phyloP scores from a whole-genome alignment of 2,329 filamentous ascomycete species.

The Trichophyton mentagrophytes region DNA sequence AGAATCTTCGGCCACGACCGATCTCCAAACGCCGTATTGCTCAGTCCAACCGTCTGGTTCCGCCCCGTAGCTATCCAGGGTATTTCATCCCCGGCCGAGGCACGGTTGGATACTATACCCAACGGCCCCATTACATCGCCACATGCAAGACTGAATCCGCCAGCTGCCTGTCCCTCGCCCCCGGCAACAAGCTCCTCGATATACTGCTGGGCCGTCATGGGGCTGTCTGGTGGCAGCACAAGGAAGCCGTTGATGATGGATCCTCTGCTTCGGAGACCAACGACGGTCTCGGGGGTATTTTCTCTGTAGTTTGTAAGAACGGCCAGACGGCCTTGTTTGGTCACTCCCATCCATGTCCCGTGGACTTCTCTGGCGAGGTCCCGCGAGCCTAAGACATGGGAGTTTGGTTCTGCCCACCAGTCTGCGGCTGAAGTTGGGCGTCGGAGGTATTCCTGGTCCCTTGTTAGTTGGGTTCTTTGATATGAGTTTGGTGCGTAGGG shows the following conservation, averaged over 20 bases:
- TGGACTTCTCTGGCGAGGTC: constrained; percentile 48
- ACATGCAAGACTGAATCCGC: constrained; percentile 51
- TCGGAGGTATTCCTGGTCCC: constrained; percentile 45
- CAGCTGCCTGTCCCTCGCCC: constrained; percentile 41
- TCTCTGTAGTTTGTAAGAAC: constrained; percentile 55
- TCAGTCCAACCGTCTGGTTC: constrained; percentile 46
- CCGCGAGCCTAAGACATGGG: constrained; percentile 47
- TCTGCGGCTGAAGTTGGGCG: constrained; percentile 46
- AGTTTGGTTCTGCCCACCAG: constrained; percentile 47
- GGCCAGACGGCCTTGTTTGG: constrained; percentile 46
- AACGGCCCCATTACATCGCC: constrained; percentile 43
- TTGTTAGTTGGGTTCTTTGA: neutral
- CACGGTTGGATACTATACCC: constrained; percentile 51
- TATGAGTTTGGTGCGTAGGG: neutral
- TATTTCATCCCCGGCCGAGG: constrained; percentile 38
- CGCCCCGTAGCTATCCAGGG: constrained; percentile 38
- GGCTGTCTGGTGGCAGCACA: constrained; percentile 29
- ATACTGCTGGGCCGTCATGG: constrained; percentile 38
- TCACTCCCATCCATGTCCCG: constrained; percentile 54
- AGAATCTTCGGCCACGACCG: constrained; percentile 50
- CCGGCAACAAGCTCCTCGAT: constrained; percentile 43
- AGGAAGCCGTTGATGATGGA: constrained; percentile 50
- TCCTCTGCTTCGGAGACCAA: constrained; percentile 41
- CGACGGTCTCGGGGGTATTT: constrained; percentile 33
- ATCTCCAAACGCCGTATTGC: constrained; percentile 49